Evolutionary conservation across 495 filamentous ascomycete species (phyloP).

Genomic region (Tuber umbilicatum): DNA sequence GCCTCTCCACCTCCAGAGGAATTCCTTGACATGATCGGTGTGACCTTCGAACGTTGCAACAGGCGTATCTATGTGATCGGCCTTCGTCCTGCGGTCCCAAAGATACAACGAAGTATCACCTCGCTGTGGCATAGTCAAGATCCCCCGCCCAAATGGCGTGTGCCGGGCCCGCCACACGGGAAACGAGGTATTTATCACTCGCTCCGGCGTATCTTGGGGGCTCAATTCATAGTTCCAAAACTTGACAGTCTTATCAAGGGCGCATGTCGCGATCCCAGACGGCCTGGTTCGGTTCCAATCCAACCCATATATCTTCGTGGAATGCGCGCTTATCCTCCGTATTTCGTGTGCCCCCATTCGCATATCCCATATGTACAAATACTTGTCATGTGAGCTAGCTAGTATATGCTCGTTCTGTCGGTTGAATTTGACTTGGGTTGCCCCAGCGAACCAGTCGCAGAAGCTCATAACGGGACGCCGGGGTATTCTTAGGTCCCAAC

Average conservation of each 20-base stretch:
- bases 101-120: conserved; percentile 78
- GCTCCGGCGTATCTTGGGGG: conserved; percentile 58
- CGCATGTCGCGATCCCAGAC: conserved; percentile 73
- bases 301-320: conserved; percentile 92
- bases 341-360: conserved; percentile 72
- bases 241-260: conserved; percentile 84
- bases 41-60: conserved; percentile 74
- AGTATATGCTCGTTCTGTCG: conserved; percentile 76
- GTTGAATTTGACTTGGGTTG: conserved; percentile 95
- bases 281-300: conserved; percentile 81
- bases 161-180: conserved; percentile 92
- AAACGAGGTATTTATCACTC: conserved; percentile 71
- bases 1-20: conserved; percentile 82
- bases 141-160: conserved; percentile 80
- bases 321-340: conserved; percentile 76
- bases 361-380: conserved; percentile 84
- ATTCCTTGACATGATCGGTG: conserved; percentile 81
- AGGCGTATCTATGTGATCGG: conserved; percentile 49
- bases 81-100: conserved; percentile 61
- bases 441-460: conserved; percentile 90
- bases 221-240: conserved; percentile 72
- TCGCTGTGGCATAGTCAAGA: conserved; percentile 86
- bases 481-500: conserved; percentile 79
- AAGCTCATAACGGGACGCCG: conserved; percentile 71
- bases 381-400: conserved; percentile 83